A percentile compares a stretch with the other conserved stretches of the same genome.
phyloP scores from a whole-genome alignment of 2,329 filamentous ascomycete genomes.

The Fusarium veterinarium region DNA sequence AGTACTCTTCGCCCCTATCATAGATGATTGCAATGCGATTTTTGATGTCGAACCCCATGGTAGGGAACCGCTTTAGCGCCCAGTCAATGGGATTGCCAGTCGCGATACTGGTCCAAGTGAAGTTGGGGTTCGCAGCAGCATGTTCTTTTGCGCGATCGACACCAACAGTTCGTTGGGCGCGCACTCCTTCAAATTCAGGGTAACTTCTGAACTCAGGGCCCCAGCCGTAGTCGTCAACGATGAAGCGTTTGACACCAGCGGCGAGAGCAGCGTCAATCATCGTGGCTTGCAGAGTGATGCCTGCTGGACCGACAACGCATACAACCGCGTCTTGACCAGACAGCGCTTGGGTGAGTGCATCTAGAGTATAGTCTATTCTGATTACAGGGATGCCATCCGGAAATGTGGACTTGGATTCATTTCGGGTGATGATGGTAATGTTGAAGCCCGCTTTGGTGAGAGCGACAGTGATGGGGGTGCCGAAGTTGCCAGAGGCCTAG shows the following conservation, averaged over 20 bases:
- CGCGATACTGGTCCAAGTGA: conserved; percentile 29
- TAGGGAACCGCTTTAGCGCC: conserved; percentile 28
- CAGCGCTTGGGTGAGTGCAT: background rate
- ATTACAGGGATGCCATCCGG: background rate
- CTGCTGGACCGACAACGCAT: conserved; percentile 24
- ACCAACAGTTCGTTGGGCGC: conserved; percentile 15
- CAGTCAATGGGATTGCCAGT: conserved; percentile 31
- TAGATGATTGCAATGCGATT: conserved; percentile 11
- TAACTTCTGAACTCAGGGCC: conserved; percentile 23
- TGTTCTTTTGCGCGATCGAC: conserved; percentile 8
- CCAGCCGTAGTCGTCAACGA: conserved; percentile 32
- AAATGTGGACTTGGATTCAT: conserved; percentile 27
- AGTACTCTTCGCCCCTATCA: conserved; percentile 19
- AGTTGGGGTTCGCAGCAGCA: conserved; percentile 3
- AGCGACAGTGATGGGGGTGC: conserved; percentile 30
- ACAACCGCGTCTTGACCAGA: conserved; percentile 18
- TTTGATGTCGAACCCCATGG: conserved; percentile 25
- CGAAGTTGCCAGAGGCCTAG: conserved; percentile 36
- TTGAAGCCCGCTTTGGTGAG: conserved; percentile 20
- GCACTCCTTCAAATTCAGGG: conserved; percentile 25
- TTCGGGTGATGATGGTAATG: conserved; percentile 27
- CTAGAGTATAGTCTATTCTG: conserved; percentile 1
- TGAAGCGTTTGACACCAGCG: conserved; percentile 28
- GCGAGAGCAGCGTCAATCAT: conserved; percentile 33
- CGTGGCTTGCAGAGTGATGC: conserved; percentile 15